A percentile compares a stretch with the other conserved stretches of the same genome.
Conservation (phyloP, 2,329 filamentous ascomycete genomes). For the Colletotrichum paranaense region DNA sequence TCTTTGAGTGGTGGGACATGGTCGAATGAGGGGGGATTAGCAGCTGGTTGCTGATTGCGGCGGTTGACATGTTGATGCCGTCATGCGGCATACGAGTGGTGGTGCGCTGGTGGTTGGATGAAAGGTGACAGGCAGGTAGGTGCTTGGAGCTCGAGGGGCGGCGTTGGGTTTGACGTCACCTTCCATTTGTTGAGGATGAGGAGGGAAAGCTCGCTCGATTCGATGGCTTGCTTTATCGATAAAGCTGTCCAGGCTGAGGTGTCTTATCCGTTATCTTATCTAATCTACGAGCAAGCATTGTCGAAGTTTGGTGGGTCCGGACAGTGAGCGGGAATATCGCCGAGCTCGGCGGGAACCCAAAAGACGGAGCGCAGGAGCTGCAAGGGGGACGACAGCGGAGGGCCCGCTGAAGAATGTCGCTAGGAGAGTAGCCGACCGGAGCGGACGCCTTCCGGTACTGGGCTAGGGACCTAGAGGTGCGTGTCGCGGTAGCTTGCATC, state of each 20-base stretch:
- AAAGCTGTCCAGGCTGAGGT: too few species aligned
- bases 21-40: not conserved
- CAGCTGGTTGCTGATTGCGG: conserved; percentile 18
- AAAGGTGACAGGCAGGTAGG: not conserved
- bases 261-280: not conserved
- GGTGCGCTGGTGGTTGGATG: not conserved
- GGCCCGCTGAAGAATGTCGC: conserved; percentile 5
- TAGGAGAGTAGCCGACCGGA: not conserved
- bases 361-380: not conserved
- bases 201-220: not conserved
- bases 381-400: not conserved
- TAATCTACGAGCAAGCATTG: not conserved
- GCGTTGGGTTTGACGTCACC: conserved; percentile 29
- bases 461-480: not conserved
- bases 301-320: not conserved
- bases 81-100: conserved; percentile 17
- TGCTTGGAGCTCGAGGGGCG: conserved; percentile 2
- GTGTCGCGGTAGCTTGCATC: too few species aligned
- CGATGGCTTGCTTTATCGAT: conserved; percentile 11
- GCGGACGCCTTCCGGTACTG: not conserved
- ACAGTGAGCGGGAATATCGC: not conserved
- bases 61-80: conserved; percentile 35
- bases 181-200: not conserved
- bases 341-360: not conserved
- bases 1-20: conserved; percentile 7